Base-by-base conservation (phyloP, 768 basidiomycete species). In the Mycena vulgaris region DNA sequence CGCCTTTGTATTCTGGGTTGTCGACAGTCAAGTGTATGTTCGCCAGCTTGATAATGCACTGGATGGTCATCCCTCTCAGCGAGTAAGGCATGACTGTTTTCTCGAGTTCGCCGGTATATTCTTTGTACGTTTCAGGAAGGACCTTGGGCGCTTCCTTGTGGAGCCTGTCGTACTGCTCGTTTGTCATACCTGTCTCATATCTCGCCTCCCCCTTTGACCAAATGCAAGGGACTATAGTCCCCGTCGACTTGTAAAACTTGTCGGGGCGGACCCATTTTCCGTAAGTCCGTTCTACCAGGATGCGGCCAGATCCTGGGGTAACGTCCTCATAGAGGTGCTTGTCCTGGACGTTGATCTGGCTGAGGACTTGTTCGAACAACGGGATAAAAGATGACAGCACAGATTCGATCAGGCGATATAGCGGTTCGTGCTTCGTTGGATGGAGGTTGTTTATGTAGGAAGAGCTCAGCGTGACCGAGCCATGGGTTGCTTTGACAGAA, bases 21-120 rank as follows among this genome's bases (percentile, higher is more conserved):
- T 78, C 77, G 5, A 76, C 74, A 2, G 80, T 80, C 57, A 78
- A 53, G 17, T 74, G 59, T 31, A 81, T 82, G 66, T 80, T 81
- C 2, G 81, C n/a, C n/a, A n/a, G n/a, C n/a, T n/a, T n/a, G n/a
- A n/a, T n/a, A n/a, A n/a, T n/a, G n/a, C 80, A 74, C 59, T 83
- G 82, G 8, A 81, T 65, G 5, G 66, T 72, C 52, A 70, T 73
- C 21, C 71, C 71, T 4, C 67, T 57, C 2, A 72, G 58, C 25
- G 71, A 69, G 51, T 65, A 72, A 1, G 71, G 71, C 19, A 30
- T 25, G n/a, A 72, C 61, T 0, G 48, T 55, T 21, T 58, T 47
- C 40, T 72, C 58, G 27, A 72, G 60, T 37, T 39, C 71, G 17
- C 63, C 66, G 25, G 66, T 57, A 31, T 72, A 63, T 42, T 53